Evolutionary conservation across 1,139 yeast genomes (phyloP).

Genomic region (Sugiyamaella castrensis): DNA sequence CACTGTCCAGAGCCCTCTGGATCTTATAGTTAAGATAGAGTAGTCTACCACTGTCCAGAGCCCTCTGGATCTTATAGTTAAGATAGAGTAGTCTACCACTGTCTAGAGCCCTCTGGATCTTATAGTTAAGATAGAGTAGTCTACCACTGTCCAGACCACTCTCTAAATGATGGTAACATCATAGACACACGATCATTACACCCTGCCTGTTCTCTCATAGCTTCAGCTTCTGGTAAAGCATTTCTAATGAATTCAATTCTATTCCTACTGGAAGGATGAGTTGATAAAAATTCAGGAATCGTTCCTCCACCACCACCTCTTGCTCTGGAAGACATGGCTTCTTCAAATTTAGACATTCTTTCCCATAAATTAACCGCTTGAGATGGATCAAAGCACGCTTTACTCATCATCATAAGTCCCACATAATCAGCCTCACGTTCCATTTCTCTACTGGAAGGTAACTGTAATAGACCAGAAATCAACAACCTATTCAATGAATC

Average conservation of each 20-base stretch:
- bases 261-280: slow-evolving; percentile 83
- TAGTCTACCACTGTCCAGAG: too few species aligned
- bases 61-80: too few species aligned
- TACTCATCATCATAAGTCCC: slow-evolving; percentile 87
- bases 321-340: slow-evolving; percentile 22
- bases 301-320: slow-evolving; percentile 39
- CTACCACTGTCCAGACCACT: not conserved
- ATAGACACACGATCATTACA: slow-evolving; percentile 16
- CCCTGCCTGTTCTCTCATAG: slow-evolving; percentile 24
- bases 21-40: too few species aligned
- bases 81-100: too few species aligned
- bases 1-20: too few species aligned
- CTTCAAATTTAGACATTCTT: slow-evolving; percentile 69
- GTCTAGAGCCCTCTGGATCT: too few species aligned
- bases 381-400: slow-evolving; percentile 77
- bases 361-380: slow-evolving; percentile 78
- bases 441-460: slow-evolving; percentile 90
- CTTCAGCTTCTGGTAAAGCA: slow-evolving; percentile 72
- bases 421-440: slow-evolving; percentile 95
- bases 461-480: slow-evolving; percentile 57
- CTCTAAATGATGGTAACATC: not conserved
- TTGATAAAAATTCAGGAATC: slow-evolving; percentile 62
- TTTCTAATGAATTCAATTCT: slow-evolving; percentile 64
- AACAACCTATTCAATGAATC: slow-evolving; percentile 53
- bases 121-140: too few species aligned